Base-by-base conservation (phyloP, 495 filamentous ascomycete genomes). In the Lasiosphaeriaceae sp. region DNA sequence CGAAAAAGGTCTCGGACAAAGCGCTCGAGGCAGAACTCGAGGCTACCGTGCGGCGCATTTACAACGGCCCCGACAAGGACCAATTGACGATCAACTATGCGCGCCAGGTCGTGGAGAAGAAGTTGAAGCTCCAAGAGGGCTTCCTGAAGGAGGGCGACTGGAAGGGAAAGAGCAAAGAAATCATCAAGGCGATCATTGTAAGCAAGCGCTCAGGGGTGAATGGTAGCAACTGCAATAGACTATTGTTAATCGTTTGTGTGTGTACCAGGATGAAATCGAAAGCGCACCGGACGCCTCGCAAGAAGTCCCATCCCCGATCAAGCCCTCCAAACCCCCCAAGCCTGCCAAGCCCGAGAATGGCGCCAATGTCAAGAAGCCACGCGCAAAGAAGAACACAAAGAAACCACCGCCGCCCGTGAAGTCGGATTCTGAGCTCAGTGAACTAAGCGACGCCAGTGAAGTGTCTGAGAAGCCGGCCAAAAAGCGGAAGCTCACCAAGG, bases 71-170 rank as follows among this genome's bases (percentile, higher is more conserved):
- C 11, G 78, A 87, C 9, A 70, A 77, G 49, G 82, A 87, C 34
- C 67, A 83, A n/a, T 74, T 96, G 34, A 91, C 91, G 0, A 82
- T 96, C 64, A 92, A 90, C 56, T 76, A 79, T 44, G 83, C 90
- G 44, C 88, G 93, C 37, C 74, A 82, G 34, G 75, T 76, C 1
- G 86, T 82, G 2, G 90, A 93, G 63, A 71, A 84, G 60, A 67
- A 85, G 44, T 69, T 92, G 7, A 77, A 71, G 23, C 79, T 98
- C 1, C 77, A 80, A 2, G 73, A 80, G 4, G 88, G 82, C 0
- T 96, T 89, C 63, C 85, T 96, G 64, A 89, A 85, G 61, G 70
- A 81, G 43, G 68, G 61, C 3, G 68, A 78, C 17, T 97, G 93
- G 94, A 95, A 94, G 63, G 67, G 74, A n/a, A 81, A 80, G 61